phyloP scores from a whole-genome alignment of 2,329 filamentous ascomycete species.

The Arthrinium puccinioides region DNA sequence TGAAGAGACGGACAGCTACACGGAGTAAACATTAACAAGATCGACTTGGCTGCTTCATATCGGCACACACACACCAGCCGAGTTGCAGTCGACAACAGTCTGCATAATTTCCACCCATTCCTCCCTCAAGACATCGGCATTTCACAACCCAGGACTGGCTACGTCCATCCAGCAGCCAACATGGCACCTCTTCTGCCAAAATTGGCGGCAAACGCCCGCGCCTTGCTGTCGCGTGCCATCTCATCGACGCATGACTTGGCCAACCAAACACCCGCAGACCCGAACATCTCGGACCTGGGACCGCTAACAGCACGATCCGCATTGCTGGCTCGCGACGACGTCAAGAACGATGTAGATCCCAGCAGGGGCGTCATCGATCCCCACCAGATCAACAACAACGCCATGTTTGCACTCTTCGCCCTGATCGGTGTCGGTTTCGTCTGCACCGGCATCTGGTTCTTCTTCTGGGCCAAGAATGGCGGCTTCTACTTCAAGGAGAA shows the following conservation, averaged over 20 bases:
- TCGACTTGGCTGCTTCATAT: slow-evolving; percentile 4
- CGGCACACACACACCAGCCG: slow-evolving; percentile 3
- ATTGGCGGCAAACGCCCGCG: slow-evolving; percentile 21
- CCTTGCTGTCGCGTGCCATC: slow-evolving; percentile 15
- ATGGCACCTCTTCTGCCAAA: slow-evolving; percentile 25
- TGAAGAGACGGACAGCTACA: too few species aligned
- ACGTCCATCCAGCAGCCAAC: slow-evolving; percentile 3
- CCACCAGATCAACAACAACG: slow-evolving; percentile 55
- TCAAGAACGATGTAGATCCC: slow-evolving; percentile 29
- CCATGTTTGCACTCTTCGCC: slow-evolving; percentile 79
- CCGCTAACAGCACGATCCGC: slow-evolving; percentile 35
- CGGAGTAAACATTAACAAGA: too few species aligned
- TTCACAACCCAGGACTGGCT: neutral
- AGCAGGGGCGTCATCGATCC: slow-evolving; percentile 46
- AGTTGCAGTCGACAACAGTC: neutral
- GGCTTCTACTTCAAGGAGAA: slow-evolving; percentile 79
- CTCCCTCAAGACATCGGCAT: neutral
- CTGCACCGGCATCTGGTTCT: slow-evolving; percentile 82
- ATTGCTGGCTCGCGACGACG: slow-evolving; percentile 30
- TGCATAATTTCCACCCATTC: neutral
- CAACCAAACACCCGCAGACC: slow-evolving; percentile 18
- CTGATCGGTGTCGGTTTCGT: slow-evolving; percentile 74
- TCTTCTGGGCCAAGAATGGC: slow-evolving; percentile 96
- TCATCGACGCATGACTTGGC: slow-evolving; percentile 15
- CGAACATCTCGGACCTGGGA: slow-evolving; percentile 25